These are phyloP conservation scores for Erythrobasidium hasegawianum DNA, from an alignment of 1,284 basidiomycete species.

Conservation along the genomic window DNA sequence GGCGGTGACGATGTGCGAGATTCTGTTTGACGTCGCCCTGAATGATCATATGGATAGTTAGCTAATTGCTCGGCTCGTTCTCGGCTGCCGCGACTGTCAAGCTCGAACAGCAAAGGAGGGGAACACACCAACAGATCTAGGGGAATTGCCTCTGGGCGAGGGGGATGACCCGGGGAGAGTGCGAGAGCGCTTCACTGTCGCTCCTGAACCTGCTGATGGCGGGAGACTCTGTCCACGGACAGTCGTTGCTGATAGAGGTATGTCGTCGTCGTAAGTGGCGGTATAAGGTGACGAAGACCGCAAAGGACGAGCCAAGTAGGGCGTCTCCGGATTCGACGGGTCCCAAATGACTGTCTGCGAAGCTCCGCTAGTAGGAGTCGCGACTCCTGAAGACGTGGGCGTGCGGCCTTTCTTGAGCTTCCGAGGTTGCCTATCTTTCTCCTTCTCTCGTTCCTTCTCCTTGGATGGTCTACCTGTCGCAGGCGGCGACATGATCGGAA, in stretches of 20 bases:
- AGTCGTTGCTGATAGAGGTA: slow-evolving; percentile 4
- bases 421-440: slow-evolving; percentile 5
- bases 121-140: slow-evolving; percentile 34
- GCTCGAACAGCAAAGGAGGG: neutral
- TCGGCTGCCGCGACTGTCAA: no score
- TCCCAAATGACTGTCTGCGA: neutral
- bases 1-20: slow-evolving; percentile 21
- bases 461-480: slow-evolving; percentile 8
- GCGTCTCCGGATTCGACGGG: neutral
- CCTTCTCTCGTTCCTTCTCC: slow-evolving; percentile 4
- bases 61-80: no score
- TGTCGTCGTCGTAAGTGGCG: slow-evolving; percentile 18
- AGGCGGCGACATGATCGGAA: neutral
- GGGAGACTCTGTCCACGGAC: neutral
- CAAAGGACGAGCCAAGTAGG: slow-evolving; percentile 32
- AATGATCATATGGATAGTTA: neutral
- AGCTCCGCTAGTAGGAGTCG: slow-evolving; percentile 9
- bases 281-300: neutral
- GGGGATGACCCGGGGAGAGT: slow-evolving; percentile 16
- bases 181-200: slow-evolving; percentile 16
- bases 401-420: slow-evolving; percentile 32
- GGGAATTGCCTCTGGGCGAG: slow-evolving; percentile 1
- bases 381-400: slow-evolving; percentile 13
- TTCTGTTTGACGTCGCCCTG: slow-evolving; percentile 15
- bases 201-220: neutral